Base-by-base conservation (phyloP, 2,329 filamentous ascomycete species). In the Colletotrichum filicis region DNA sequence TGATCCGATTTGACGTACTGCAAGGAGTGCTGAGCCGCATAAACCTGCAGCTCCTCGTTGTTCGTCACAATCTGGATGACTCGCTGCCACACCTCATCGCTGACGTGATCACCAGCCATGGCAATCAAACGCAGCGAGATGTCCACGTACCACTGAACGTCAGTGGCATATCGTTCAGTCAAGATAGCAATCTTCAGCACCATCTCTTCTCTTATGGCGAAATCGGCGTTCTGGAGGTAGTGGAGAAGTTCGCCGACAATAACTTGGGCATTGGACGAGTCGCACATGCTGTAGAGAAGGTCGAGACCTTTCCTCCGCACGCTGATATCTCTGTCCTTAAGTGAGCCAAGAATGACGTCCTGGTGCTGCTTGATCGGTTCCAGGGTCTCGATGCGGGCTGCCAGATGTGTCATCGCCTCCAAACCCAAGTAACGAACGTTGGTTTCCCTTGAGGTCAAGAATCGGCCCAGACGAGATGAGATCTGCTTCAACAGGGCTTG, bases 11-110 rank as follows among this genome's bases (percentile, higher is more conserved):
- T 98, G 82, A 98, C 89, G 79, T 98, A 98, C 76, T 96, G 93
- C 53, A 99, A 85, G 26, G 97, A 95, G 78, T 97, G 97, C 80
- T 97, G 94, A 5, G 97, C 95, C 1, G 97, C 97, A 80, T 99
- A 99, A 0, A 98, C 93, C 83, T 99, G 97, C 12, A 99, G 88
- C 82, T 98, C 96, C 82, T 99, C 97, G 82, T 99, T 99, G 86
- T 99, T 99, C 67, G 97, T 98, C 72, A 98, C 95, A 77, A 99
- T 98, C 82, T 99, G 97, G 75, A 98, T 98, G 68, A 99, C 96
- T 78, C 97, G 92, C 82, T 99, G 97, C 97, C 97, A 99, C 22
- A 99, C 97, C 84, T 99, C 97, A 75, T 99, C 97, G 82, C 96
- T 98, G 77, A 99, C 96, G 82, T 99, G 97, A 79, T 99, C 97